Evolutionary conservation across 441 rosid species (phyloP).

Genomic region (Codiaeum variegatum): DNA sequence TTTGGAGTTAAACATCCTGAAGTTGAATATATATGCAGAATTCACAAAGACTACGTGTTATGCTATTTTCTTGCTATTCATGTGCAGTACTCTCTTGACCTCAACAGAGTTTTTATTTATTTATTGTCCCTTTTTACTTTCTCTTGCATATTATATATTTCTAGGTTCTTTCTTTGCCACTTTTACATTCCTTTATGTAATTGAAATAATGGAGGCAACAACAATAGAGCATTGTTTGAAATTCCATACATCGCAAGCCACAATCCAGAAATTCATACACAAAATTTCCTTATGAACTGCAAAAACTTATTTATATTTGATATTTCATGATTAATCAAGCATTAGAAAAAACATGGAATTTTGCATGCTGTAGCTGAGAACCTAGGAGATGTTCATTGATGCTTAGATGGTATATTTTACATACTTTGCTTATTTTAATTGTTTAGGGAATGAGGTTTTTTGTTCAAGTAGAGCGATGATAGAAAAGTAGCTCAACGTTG

Average conservation of each 20-base stretch:
- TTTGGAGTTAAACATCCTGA: slow-evolving; percentile 9
- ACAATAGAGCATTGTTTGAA: background rate
- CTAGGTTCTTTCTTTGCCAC: background rate
- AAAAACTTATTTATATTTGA: background rate
- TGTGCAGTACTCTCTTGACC: background rate
- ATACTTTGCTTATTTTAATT: background rate
- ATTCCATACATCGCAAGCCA: background rate
- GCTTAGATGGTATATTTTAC: background rate
- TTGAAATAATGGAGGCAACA: slow-evolving; percentile 1
- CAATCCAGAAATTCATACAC: background rate
- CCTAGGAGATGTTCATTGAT: background rate
- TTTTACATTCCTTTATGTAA: slow-evolving; percentile 1
- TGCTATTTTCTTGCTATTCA: background rate
- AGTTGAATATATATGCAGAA: slow-evolving; percentile 3
- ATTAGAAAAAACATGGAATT: background rate
- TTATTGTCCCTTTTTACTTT: background rate
- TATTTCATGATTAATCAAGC: background rate
- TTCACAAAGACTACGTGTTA: background rate
- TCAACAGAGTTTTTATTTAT: background rate
- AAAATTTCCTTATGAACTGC: background rate
- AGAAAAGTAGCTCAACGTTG: background rate
- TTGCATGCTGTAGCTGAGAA: background rate
- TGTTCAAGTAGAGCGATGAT: background rate
- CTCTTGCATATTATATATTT: background rate
- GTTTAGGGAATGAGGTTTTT: background rate